Conservation (phyloP, 306 rosid species). For the Quercus mongolica region DNA sequence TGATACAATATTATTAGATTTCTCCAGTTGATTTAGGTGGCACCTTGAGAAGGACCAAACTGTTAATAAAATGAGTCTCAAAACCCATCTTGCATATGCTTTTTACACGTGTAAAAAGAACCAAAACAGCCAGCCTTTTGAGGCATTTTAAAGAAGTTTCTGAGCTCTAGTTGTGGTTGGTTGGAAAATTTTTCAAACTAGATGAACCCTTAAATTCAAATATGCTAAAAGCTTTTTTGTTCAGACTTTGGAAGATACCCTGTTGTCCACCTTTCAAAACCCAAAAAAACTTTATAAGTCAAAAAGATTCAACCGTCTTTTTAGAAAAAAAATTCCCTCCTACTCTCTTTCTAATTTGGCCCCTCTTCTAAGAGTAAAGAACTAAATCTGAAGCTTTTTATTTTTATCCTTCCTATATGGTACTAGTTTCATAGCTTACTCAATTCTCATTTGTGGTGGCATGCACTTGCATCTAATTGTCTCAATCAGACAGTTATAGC, state of each 20-base stretch:
- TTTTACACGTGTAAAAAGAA: not conserved
- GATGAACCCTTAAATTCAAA: slow-evolving; percentile 15
- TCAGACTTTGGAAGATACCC: slow-evolving; percentile 29
- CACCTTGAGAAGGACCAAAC: too few species aligned
- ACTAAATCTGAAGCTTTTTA: not conserved
- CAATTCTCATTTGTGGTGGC: not conserved
- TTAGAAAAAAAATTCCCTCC: slow-evolving; percentile 9
- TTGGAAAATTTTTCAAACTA: not conserved
- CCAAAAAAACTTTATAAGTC: slow-evolving; percentile 5
- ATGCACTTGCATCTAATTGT: too few species aligned
- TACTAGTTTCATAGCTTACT: not conserved
- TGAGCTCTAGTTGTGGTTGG: not conserved
- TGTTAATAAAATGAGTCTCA: not conserved
- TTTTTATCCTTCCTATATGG: not conserved
- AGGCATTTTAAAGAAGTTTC: not conserved
- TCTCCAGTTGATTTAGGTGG: too few species aligned
- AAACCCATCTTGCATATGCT: not conserved
- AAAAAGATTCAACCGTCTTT: slow-evolving; percentile 17
- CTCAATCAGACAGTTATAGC: too few species aligned
- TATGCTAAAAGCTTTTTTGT: not conserved
- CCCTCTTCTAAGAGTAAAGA: not conserved
- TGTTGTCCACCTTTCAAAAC: not conserved
- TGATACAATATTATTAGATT: too few species aligned
- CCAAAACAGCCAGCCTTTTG: not conserved
- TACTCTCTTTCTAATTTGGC: not conserved